phyloP scores from a whole-genome alignment of 805 yeast genomes.

The Metschnikowia sp. region DNA sequence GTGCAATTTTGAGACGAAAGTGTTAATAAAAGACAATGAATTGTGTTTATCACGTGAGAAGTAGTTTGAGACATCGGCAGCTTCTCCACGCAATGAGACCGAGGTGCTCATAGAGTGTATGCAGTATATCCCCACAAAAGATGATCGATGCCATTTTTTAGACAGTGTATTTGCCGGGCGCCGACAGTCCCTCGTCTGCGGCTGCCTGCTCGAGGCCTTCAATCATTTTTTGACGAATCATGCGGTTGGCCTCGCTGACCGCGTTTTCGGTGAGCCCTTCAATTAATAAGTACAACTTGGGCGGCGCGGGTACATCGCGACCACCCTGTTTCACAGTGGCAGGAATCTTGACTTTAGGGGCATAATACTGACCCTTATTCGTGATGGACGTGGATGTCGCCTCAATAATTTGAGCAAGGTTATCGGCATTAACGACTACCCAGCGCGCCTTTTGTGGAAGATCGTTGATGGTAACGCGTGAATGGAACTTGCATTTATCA shows the following conservation, averaged over 20 bases:
- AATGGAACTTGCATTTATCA: constrained; percentile 54
- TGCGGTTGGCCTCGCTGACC: constrained; percentile 56
- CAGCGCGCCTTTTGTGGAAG: constrained; percentile 78
- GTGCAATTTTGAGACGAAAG: too few relatives aligned
- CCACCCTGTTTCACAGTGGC: constrained; percentile 50
- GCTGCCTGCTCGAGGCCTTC: constrained; percentile 54
- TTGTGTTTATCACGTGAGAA: too few relatives aligned
- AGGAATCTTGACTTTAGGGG: constrained; percentile 39
- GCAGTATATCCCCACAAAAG: not conserved
- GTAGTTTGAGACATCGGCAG: too few relatives aligned
- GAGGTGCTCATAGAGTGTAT: too few relatives aligned
- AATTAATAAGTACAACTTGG: constrained; percentile 71
- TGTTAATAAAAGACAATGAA: too few relatives aligned
- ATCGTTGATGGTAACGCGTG: constrained; percentile 77
- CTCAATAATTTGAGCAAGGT: constrained; percentile 61
- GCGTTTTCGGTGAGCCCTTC: constrained; percentile 67
- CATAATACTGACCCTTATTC: constrained; percentile 71
- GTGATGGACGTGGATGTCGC: constrained; percentile 75
- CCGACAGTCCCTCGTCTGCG: constrained; percentile 39
- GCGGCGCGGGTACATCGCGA: constrained; percentile 51
- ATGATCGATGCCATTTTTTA: constrained; percentile 11
- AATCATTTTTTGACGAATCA: constrained; percentile 52
- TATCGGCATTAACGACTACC: constrained; percentile 68
- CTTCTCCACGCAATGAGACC: too few relatives aligned
- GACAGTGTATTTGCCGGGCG: constrained; percentile 50